Percentiles rank a stretch among this genome's conserved stretches.
Evolutionary conservation across 1,284 basidiomycete species (phyloP).

Genomic region (Ceratobasidium sp.): DNA sequence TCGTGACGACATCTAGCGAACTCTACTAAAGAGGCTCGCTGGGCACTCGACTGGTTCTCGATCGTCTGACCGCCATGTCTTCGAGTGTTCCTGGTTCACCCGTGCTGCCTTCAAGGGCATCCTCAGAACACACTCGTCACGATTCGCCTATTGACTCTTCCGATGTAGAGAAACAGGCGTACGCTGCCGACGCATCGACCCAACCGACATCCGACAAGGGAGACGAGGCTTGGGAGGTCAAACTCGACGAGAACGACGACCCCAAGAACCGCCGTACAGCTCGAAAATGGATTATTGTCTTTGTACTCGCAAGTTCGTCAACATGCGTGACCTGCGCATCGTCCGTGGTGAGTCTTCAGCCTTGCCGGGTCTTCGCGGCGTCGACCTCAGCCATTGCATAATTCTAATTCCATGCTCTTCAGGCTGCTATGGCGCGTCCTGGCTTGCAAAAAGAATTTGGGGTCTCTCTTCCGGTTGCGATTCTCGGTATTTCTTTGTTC

Average conservation of each 20-base stretch:
- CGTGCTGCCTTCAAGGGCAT: slow-evolving; percentile 3
- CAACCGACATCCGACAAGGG: slow-evolving; percentile 14
- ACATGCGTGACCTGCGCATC: slow-evolving; percentile 79
- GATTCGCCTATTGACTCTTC: not conserved
- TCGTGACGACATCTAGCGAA: slow-evolving; percentile 16
- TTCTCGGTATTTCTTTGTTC: slow-evolving; percentile 63
- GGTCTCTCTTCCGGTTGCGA: slow-evolving; percentile 74
- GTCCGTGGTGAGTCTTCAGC: slow-evolving; percentile 67
- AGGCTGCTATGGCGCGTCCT: slow-evolving; percentile 77
- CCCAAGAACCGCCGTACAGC: slow-evolving; percentile 64
- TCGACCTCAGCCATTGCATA: slow-evolving; percentile 30
- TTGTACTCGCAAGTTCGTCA: slow-evolving; percentile 67
- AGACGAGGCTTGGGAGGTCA: slow-evolving; percentile 43
- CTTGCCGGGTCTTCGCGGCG: slow-evolving; percentile 8
- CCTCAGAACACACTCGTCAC: slow-evolving; percentile 29
- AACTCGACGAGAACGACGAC: slow-evolving; percentile 58
- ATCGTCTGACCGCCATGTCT: slow-evolving; percentile 16
- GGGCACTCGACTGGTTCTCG: not conserved
- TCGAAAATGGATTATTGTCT: slow-evolving; percentile 71
- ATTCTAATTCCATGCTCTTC: slow-evolving; percentile 5
- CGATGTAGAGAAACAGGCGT: slow-evolving; percentile 25
- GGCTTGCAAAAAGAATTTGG: slow-evolving; percentile 72
- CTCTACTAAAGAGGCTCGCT: not conserved
- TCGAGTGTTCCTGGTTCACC: slow-evolving; percentile 15
- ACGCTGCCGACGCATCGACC: not conserved